A percentile compares a stretch with the other conserved stretches of the same genome.
Conservation (phyloP, 768 basidiomycete genomes). For the Roridomyces roridus region DNA sequence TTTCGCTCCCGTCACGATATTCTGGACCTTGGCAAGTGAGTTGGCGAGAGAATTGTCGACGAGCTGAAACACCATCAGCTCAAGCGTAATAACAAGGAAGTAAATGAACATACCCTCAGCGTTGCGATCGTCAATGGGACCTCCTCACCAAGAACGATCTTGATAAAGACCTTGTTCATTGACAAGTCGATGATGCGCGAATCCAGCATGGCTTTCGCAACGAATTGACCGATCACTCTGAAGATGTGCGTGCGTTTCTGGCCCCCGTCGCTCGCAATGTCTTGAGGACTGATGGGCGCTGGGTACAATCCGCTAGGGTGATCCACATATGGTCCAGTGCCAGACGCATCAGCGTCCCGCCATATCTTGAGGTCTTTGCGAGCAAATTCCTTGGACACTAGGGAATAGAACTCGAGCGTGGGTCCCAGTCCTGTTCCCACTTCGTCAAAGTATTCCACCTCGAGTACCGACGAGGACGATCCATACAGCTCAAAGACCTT, state of each 20-base stretch:
- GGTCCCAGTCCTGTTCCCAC: conserved; percentile 98
- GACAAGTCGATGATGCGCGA: conserved; percentile 96
- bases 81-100: background rate
- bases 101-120: conserved; percentile 63
- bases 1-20: conserved; percentile 57
- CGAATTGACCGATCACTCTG: conserved; percentile 92
- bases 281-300: conserved; percentile 74
- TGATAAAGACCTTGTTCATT: conserved; percentile 95
- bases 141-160: conserved; percentile 85
- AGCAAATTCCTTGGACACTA: conserved; percentile 95
- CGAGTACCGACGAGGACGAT: conserved; percentile 89
- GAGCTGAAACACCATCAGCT: conserved; percentile 50
- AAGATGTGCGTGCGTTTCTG: conserved; percentile 89
- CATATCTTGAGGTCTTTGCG: conserved; percentile 88
- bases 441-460: conserved; percentile 99
- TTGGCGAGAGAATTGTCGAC: conserved; percentile 87
- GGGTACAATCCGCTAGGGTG: conserved; percentile 91
- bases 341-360: conserved; percentile 80
- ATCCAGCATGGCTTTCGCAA: conserved; percentile 96
- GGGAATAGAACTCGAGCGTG: conserved; percentile 97
- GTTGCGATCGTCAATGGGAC: conserved; percentile 85
- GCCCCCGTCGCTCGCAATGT: conserved; percentile 74
- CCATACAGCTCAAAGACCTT: conserved; percentile 98
- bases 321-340: conserved; percentile 74
- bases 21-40: conserved; percentile 82